Conservation (phyloP, 2,329 filamentous ascomycete genomes). For the Davidsoniella neocaledoniae region DNA sequence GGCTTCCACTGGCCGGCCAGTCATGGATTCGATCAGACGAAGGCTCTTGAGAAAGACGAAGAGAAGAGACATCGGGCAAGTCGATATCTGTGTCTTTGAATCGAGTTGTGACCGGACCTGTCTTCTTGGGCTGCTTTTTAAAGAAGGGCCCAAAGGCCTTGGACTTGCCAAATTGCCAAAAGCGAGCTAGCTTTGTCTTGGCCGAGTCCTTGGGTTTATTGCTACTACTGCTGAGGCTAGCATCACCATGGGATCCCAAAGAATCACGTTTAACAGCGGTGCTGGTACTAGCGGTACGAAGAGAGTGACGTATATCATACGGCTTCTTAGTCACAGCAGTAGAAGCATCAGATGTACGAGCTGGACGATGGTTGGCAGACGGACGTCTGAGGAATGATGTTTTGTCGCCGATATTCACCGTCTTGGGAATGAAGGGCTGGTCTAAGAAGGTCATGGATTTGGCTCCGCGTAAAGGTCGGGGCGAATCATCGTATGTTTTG, state of each 20-base stretch:
- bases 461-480: conserved; percentile 6
- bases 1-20: no score
- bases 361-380: neutral
- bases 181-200: conserved; percentile 1
- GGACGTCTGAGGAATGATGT: conserved; percentile 7
- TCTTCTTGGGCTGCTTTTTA: conserved; percentile 1
- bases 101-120: neutral
- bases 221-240: neutral
- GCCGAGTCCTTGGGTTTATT: conserved; percentile 4
- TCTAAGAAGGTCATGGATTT: conserved; percentile 13
- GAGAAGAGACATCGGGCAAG: no score
- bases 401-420: neutral
- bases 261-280: conserved; percentile 2
- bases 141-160: conserved; percentile 8
- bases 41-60: no score
- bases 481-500: neutral
- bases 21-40: no score
- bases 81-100: no score
- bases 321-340: conserved; percentile 1
- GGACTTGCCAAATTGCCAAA: conserved; percentile 7
- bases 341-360: conserved; percentile 6
- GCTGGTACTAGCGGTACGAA: conserved; percentile 7
- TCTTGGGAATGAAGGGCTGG: conserved; percentile 5
- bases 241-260: neutral
- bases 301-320: conserved; percentile 9